Evolutionary conservation across 257 asterid genomes (phyloP).

Genomic region (Primulina tabacum): DNA sequence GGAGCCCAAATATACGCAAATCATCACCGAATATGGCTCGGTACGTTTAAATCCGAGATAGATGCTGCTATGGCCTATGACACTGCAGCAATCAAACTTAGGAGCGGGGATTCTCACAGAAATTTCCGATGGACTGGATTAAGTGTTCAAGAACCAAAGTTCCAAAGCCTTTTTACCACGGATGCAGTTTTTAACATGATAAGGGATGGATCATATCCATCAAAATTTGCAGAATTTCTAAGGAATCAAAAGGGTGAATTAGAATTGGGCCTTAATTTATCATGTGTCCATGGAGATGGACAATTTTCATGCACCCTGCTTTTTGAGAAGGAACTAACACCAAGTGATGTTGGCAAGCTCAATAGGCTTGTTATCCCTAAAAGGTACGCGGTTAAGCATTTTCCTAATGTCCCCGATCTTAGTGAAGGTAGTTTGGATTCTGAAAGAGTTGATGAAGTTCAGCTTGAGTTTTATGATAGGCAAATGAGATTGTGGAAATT

Average conservation of each 20-base stretch:
- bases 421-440: slow-evolving; percentile 16
- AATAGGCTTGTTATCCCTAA: slow-evolving; percentile 71
- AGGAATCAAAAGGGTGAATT: slow-evolving; percentile 30
- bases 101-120: slow-evolving; percentile 48
- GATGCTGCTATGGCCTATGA: slow-evolving; percentile 94
- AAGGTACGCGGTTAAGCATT: slow-evolving; percentile 53
- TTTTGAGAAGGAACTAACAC: slow-evolving; percentile 67
- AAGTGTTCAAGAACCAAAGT: slow-evolving; percentile 47
- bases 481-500: slow-evolving; percentile 67
- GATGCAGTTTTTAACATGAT: slow-evolving; percentile 62
- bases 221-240: slow-evolving; percentile 50
- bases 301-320: slow-evolving; percentile 41
- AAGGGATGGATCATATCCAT: slow-evolving; percentile 62
- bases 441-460: slow-evolving; percentile 25
- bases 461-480: slow-evolving; percentile 54
- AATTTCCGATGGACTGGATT: slow-evolving; percentile 53
- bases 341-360: slow-evolving; percentile 64
- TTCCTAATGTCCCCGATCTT: slow-evolving; percentile 34
- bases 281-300: slow-evolving; percentile 20
- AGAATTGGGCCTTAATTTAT: slow-evolving; percentile 23
- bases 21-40: slow-evolving; percentile 75
- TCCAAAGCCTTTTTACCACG: slow-evolving; percentile 49
- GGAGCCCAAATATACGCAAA: slow-evolving; percentile 80
- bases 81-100: slow-evolving; percentile 67
- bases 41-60: slow-evolving; percentile 66